These are phyloP conservation scores for Cryomyces antarcticus DNA, from an alignment of 495 filamentous ascomycete species.

Conservation along the genomic window DNA sequence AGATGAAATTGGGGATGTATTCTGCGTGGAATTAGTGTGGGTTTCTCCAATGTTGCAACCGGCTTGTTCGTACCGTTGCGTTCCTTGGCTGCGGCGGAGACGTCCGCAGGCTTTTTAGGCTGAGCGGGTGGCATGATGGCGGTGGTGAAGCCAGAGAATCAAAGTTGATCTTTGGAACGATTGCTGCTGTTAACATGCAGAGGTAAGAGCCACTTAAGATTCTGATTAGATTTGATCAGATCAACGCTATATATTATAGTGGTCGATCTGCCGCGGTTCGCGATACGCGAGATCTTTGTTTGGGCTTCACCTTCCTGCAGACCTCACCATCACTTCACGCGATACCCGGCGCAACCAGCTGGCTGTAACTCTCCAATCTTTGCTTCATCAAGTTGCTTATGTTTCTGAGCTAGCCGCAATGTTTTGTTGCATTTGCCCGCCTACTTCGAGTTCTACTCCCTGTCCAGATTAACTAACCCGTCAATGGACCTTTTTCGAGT, in stretches of 20 bases:
- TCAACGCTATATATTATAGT: no score
- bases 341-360: no score
- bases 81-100: constrained; percentile 31
- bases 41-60: no score
- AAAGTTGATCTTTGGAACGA: background rate
- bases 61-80: constrained; percentile 15
- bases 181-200: background rate
- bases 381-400: background rate
- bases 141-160: background rate
- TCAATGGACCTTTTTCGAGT: constrained; percentile 41
- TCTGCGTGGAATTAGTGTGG: constrained; percentile 12
- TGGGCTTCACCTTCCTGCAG: background rate
- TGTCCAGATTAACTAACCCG: background rate
- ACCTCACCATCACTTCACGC: background rate
- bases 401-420: background rate
- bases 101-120: constrained; percentile 16
- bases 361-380: no score
- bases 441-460: no score
- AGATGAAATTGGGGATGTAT: constrained; percentile 96
- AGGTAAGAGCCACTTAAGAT: background rate
- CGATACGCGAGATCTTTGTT: no score
- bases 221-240: background rate
- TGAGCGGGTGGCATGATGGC: constrained; percentile 14
- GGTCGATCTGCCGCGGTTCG: no score
- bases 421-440: no score